phyloP scores from a whole-genome alignment of 805 yeast species.

The Yarrowia sp. region DNA sequence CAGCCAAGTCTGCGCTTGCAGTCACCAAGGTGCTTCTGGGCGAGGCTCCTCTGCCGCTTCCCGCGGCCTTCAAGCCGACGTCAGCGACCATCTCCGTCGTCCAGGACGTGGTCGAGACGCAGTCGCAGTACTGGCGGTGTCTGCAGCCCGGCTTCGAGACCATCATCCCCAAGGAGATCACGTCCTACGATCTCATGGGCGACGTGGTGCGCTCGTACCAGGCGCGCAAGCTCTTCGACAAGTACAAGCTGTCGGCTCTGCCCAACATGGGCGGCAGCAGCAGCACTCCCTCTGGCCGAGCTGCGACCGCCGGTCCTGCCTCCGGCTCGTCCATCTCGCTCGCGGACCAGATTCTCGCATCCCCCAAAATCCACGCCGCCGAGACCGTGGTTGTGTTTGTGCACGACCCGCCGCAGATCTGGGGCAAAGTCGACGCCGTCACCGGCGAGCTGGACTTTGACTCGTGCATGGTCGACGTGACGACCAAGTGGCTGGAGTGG shows the following conservation, averaged over 20 bases:
- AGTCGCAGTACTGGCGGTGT: constrained; percentile 84
- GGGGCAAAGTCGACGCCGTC: constrained; percentile 81
- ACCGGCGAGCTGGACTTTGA: constrained; percentile 76
- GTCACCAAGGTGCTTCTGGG: constrained; percentile 90
- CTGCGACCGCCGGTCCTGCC: constrained; percentile 22
- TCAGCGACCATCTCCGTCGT: constrained; percentile 75
- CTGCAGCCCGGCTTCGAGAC: constrained; percentile 59
- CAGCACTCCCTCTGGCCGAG: constrained; percentile 9
- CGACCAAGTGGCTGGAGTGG: constrained; percentile 70
- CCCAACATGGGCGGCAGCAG: constrained; percentile 47
- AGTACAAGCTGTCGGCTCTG: constrained; percentile 59
- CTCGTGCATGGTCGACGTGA: constrained; percentile 73
- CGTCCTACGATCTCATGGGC: constrained; percentile 33
- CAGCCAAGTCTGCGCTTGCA: constrained; percentile 84
- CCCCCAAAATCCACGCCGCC: constrained; percentile 59
- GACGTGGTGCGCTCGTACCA: constrained; percentile 78
- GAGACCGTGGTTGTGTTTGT: constrained; percentile 67
- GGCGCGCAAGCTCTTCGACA: constrained; percentile 49
- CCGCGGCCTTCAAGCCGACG: constrained; percentile 64
- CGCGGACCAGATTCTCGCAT: constrained; percentile 67
- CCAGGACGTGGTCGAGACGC: constrained; percentile 74
- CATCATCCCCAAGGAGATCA: constrained; percentile 18
- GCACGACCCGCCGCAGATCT: constrained; percentile 89
- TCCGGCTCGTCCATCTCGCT: constrained; percentile 45
- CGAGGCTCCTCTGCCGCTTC: constrained; percentile 74